phyloP scores from a whole-genome alignment of 768 basidiomycete genomes.

The Pisolithus orientalis region DNA sequence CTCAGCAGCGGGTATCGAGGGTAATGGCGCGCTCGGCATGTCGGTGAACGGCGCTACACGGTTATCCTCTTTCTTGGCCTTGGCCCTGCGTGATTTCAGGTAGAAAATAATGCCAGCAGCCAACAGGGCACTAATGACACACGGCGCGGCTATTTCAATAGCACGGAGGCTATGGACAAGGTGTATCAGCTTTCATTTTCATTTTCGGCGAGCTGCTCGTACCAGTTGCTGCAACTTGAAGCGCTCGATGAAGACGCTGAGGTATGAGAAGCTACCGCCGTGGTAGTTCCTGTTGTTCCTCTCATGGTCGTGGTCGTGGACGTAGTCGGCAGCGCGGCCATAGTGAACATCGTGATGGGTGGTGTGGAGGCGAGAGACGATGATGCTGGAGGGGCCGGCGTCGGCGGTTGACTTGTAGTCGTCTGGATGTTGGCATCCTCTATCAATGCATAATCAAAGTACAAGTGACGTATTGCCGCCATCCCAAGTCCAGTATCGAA shows the following conservation, averaged over 20 bases:
- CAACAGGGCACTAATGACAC: neutral
- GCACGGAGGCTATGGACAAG: slow-evolving; percentile 1
- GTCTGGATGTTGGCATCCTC: neutral
- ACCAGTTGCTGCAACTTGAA: no score
- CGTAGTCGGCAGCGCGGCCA: no score
- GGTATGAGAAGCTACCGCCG: no score
- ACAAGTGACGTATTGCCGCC: neutral
- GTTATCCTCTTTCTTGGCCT: neutral
- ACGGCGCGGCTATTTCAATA: slow-evolving; percentile 3
- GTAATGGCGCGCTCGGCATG: neutral
- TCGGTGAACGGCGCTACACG: slow-evolving; percentile 1
- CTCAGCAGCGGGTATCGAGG: neutral
- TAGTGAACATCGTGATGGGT: no score
- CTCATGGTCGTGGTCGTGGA: no score
- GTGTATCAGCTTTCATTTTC: neutral
- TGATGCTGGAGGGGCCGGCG: no score
- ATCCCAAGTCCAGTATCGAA: slow-evolving; percentile 3
- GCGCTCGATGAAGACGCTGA: no score
- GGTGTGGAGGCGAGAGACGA: no score
- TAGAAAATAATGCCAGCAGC: slow-evolving; percentile 1
- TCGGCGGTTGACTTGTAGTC: neutral
- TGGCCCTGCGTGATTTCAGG: slow-evolving; percentile 3
- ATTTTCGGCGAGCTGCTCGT: neutral
- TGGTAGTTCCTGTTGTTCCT: no score
- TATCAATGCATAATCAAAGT: slow-evolving; percentile 2